Evolutionary conservation across 2,329 filamentous ascomycete species (phyloP).

Genomic region (Phialemoniopsis sp.): DNA sequence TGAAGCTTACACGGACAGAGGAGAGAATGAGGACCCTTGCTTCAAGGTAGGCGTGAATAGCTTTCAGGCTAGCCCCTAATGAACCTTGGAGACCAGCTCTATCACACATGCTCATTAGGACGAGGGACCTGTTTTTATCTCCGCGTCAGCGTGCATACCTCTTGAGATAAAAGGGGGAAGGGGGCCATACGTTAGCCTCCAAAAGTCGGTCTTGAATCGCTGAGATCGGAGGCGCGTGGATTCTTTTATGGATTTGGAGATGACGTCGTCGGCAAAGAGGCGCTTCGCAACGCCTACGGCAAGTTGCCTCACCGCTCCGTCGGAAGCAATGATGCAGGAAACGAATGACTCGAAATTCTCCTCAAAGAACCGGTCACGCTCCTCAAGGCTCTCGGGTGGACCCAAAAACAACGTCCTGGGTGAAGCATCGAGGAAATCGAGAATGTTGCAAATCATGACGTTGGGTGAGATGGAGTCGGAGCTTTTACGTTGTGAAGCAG

Average conservation of each 20-base stretch:
- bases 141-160: neutral
- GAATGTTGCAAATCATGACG: slow-evolving; percentile 45
- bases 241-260: slow-evolving; percentile 28
- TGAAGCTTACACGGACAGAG: slow-evolving; percentile 39
- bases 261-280: slow-evolving; percentile 35
- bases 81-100: slow-evolving; percentile 23
- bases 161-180: slow-evolving; percentile 7
- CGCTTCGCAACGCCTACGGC: slow-evolving; percentile 42
- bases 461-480: slow-evolving; percentile 31
- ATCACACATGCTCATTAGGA: slow-evolving; percentile 45
- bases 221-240: slow-evolving; percentile 29
- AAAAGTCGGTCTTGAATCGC: slow-evolving; percentile 40
- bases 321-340: slow-evolving; percentile 48
- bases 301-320: slow-evolving; percentile 42
- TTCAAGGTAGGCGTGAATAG: slow-evolving; percentile 52
- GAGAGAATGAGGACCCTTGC: slow-evolving; percentile 49
- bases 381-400: slow-evolving; percentile 27
- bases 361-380: slow-evolving; percentile 33
- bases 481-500: slow-evolving; percentile 31
- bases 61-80: slow-evolving; percentile 28
- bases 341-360: slow-evolving; percentile 48
- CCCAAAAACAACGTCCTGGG: slow-evolving; percentile 43
- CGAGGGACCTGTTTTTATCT: slow-evolving; percentile 27
- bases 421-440: slow-evolving; percentile 53
- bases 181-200: slow-evolving; percentile 43